phyloP scores from a whole-genome alignment of 202 grass and related monocot species.

The Musa balbisiana region DNA sequence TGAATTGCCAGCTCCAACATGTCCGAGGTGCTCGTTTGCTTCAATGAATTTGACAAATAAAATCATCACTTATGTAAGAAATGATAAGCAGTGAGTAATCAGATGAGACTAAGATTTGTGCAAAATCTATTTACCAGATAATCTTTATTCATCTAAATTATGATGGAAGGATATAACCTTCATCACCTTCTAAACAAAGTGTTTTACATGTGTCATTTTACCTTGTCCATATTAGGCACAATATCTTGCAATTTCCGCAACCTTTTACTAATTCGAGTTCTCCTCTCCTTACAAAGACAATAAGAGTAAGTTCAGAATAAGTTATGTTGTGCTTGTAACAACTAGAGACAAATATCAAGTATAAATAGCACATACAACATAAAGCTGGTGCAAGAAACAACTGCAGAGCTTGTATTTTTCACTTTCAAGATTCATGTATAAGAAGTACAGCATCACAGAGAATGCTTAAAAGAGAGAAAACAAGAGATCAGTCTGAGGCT shows the following conservation, averaged over 20 bases:
- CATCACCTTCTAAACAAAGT: not conserved
- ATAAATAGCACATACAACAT: not conserved
- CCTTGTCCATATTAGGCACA: constrained; percentile 98
- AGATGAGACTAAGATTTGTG: not conserved
- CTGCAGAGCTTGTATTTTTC: too few relatives aligned
- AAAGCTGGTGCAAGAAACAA: not conserved
- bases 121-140: not conserved
- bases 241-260: constrained; percentile 81
- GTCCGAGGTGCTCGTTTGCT: constrained; percentile 93
- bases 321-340: not conserved
- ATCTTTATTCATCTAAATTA: not conserved
- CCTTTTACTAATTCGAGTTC: constrained; percentile 95
- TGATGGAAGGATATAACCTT: not conserved
- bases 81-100: not conserved
- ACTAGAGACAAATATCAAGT: not conserved
- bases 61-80: not conserved
- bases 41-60: constrained; percentile 14
- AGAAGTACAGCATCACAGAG: not conserved
- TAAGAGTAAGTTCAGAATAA: not conserved
- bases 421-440: constrained; percentile 1
- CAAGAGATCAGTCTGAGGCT: not conserved
- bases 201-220: constrained; percentile 9
- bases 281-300: constrained; percentile 56
- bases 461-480: constrained; percentile 2
- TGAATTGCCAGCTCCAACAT: constrained; percentile 91